Conservation (phyloP, 805 yeast species). For the Sporopachydermia lactativora region DNA sequence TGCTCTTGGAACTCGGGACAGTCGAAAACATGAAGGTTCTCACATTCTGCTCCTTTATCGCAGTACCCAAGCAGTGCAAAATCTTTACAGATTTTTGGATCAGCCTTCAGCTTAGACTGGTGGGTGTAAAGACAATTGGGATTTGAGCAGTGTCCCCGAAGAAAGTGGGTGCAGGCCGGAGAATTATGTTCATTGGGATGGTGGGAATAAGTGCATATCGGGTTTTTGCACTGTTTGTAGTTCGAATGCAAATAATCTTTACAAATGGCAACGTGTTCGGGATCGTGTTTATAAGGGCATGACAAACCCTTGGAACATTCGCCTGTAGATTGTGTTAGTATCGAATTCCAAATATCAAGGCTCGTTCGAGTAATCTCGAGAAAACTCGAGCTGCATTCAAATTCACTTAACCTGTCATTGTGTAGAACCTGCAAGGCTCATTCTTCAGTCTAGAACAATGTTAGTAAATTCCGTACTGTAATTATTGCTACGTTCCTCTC, state of each 20-base stretch:
- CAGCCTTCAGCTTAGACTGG: constrained; percentile 24
- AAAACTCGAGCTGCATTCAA: not conserved
- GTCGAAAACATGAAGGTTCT: constrained; percentile 38
- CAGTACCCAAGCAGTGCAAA: constrained; percentile 64
- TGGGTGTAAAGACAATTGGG: constrained; percentile 37
- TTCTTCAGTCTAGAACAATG: constrained; percentile 2
- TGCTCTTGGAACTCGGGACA: constrained; percentile 62
- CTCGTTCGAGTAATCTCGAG: not conserved
- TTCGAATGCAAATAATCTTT: constrained; percentile 27
- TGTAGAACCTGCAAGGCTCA: constrained; percentile 8
- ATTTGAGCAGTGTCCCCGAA: constrained; percentile 33
- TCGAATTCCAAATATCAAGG: constrained; percentile 2
- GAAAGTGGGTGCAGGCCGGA: constrained; percentile 40
- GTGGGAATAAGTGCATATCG: constrained; percentile 44
- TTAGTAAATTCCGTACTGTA: too few relatives aligned
- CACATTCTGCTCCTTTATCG: constrained; percentile 42
- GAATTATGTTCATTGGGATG: constrained; percentile 43
- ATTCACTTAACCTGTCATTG: constrained; percentile 8
- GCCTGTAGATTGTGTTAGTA: constrained; percentile 26
- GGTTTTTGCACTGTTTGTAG: constrained; percentile 25
- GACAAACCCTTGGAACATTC: constrained; percentile 34
- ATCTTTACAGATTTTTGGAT: constrained; percentile 42
- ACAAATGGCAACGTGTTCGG: constrained; percentile 40
- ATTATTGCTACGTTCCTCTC: too few relatives aligned
- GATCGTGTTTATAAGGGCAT: constrained; percentile 43